A percentile compares a stretch with the other conserved stretches of the same genome.
These are phyloP conservation scores for Metschnikowia noctiluminum DNA, from an alignment of 805 yeast species.

Conservation along the genomic window DNA sequence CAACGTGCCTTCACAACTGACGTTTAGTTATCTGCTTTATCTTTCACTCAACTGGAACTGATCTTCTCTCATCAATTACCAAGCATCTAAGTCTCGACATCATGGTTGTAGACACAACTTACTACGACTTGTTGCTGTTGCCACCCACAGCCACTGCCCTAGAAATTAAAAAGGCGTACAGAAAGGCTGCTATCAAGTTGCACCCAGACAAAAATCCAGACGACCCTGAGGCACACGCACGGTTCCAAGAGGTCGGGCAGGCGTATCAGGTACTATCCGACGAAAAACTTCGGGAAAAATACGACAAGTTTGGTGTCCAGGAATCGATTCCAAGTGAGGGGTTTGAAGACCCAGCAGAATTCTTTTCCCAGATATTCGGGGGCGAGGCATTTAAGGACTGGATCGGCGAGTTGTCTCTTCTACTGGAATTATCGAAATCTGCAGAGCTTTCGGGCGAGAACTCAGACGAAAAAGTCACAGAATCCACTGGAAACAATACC, in stretches of 20 bases:
- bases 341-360: conserved; percentile 63
- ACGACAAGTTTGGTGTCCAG: conserved; percentile 74
- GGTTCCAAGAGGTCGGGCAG: conserved; percentile 51
- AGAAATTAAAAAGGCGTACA: conserved; percentile 46
- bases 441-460: conserved; percentile 40
- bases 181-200: conserved; percentile 81
- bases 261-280: conserved; percentile 79
- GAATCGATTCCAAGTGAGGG: conserved; percentile 68
- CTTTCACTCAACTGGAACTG: too few relatives aligned
- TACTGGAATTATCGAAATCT: conserved; percentile 39
- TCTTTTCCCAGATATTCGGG: conserved; percentile 73
- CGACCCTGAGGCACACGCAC: conserved; percentile 43
- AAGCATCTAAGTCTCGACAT: not conserved
- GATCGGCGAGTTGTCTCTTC: conserved; percentile 45
- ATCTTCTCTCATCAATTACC: too few relatives aligned
- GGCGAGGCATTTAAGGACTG: conserved; percentile 82
- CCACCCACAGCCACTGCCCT: conserved; percentile 37
- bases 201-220: conserved; percentile 58
- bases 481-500: not conserved
- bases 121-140: conserved; percentile 38
- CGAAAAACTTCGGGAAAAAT: conserved; percentile 57
- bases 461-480: conserved; percentile 20
- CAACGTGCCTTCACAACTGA: too few relatives aligned
- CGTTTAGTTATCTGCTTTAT: too few relatives aligned
- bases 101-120: conserved; percentile 46